These are phyloP conservation scores for Nakazawaea anatomiae DNA, from an alignment of 805 yeast genomes.

Conservation along the genomic window DNA sequence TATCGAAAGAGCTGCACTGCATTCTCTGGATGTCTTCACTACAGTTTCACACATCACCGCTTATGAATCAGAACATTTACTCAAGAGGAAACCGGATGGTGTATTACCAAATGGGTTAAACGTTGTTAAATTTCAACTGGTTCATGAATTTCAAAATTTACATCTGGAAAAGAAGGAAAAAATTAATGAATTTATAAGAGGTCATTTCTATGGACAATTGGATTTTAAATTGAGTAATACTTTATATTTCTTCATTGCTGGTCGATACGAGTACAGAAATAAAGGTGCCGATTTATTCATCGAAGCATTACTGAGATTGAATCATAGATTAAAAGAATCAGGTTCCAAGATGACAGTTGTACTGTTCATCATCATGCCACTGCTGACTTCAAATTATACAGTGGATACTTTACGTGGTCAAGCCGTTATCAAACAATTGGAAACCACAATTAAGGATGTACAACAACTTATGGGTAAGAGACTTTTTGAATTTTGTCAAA, in stretches of 20 bases:
- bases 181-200: constrained; percentile 90
- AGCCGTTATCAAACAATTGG: constrained; percentile 90
- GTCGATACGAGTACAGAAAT: constrained; percentile 93
- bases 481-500: constrained; percentile 77
- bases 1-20: constrained; percentile 94
- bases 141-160: constrained; percentile 95
- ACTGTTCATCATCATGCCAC: constrained; percentile 98
- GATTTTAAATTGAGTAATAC: constrained; percentile 95
- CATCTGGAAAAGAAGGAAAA: constrained; percentile 90
- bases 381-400: constrained; percentile 87
- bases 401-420: constrained; percentile 95
- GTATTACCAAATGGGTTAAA: constrained; percentile 95
- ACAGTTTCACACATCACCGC: constrained; percentile 98
- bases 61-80: constrained; percentile 83
- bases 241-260: constrained; percentile 91
- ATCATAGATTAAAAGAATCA: constrained; percentile 74
- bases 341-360: constrained; percentile 90
- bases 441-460: constrained; percentile 81
- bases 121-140: constrained; percentile 94
- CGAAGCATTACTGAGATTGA: constrained; percentile 87
- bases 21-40: constrained; percentile 93
- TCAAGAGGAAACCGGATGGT: constrained; percentile 96
- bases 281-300: constrained; percentile 95
- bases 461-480: constrained; percentile 82
- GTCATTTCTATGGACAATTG: constrained; percentile 95